These are phyloP conservation scores for Trichoderma orchidacearum DNA, from an alignment of 495 filamentous ascomycete species.

Conservation along the genomic window DNA sequence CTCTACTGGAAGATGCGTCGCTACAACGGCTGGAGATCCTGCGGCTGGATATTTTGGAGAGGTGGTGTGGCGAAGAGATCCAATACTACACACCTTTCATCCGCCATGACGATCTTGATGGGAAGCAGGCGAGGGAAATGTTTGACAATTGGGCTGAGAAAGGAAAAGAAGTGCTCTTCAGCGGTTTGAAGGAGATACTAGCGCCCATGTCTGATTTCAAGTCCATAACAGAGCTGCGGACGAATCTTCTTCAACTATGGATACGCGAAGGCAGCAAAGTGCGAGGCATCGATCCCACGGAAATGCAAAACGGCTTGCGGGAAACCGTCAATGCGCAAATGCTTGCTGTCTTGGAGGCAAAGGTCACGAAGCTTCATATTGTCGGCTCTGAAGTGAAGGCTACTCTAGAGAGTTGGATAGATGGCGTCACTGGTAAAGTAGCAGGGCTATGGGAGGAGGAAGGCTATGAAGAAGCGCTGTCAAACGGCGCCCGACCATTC, in stretches of 20 bases:
- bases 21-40: slow-evolving; percentile 53
- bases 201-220: slow-evolving; percentile 45
- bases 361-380: slow-evolving; percentile 41
- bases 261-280: slow-evolving; percentile 40
- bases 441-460: slow-evolving; percentile 49
- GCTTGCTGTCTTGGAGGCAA: slow-evolving; percentile 39
- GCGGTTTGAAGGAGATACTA: slow-evolving; percentile 43
- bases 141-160: slow-evolving; percentile 62
- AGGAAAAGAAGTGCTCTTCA: slow-evolving; percentile 50
- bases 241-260: slow-evolving; percentile 61
- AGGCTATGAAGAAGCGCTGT: slow-evolving; percentile 29
- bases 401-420: slow-evolving; percentile 37
- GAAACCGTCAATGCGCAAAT: slow-evolving; percentile 53
- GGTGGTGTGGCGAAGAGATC: slow-evolving; percentile 76
- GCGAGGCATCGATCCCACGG: slow-evolving; percentile 40
- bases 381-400: slow-evolving; percentile 44
- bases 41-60: slow-evolving; percentile 65
- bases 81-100: slow-evolving; percentile 83
- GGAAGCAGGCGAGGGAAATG: slow-evolving; percentile 45
- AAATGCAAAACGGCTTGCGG: slow-evolving; percentile 55
- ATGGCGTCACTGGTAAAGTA: slow-evolving; percentile 28
- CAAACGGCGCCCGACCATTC: slow-evolving; percentile 27
- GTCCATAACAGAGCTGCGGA: slow-evolving; percentile 52
- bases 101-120: slow-evolving; percentile 65
- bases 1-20: slow-evolving; percentile 55